These are phyloP conservation scores for Bolboschoenus planiculmis DNA, from an alignment of 176 grass and related monocot species.

Conservation along the genomic window DNA sequence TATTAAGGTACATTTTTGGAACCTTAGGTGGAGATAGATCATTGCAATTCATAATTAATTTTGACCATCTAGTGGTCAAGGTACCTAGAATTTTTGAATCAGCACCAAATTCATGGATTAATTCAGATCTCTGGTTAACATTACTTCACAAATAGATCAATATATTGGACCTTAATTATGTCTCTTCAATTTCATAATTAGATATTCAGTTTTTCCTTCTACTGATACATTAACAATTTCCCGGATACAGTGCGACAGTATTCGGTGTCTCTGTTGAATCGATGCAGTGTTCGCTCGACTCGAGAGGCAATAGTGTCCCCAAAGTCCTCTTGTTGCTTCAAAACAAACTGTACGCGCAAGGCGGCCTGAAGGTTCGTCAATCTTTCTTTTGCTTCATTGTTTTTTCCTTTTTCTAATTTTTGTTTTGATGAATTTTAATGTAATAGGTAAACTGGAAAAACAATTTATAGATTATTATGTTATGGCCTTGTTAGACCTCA, in stretches of 20 bases:
- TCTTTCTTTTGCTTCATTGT: background rate
- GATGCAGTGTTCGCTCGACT: constrained; percentile 76
- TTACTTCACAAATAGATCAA: background rate
- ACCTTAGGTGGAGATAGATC: background rate
- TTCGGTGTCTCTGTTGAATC: constrained; percentile 77
- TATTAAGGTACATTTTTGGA: background rate
- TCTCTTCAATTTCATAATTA: background rate
- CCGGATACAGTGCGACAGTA: constrained; percentile 41
- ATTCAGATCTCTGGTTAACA: background rate
- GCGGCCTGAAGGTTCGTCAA: constrained; percentile 30
- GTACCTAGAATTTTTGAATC: background rate
- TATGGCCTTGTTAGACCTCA: background rate
- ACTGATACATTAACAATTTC: background rate
- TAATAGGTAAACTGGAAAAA: background rate
- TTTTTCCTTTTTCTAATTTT: background rate
- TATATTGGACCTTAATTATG: too few relatives aligned
- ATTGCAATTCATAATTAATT: background rate
- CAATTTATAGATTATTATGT: background rate
- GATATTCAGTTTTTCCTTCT: background rate
- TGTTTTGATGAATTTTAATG: background rate
- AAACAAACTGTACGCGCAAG: constrained; percentile 45
- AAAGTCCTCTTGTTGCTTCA: constrained; percentile 62
- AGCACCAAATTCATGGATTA: background rate
- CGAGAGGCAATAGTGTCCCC: constrained; percentile 50
- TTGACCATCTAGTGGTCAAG: background rate